Base-by-base conservation (phyloP, 208 protist species). In the Wallacemonas sp. region DNA sequence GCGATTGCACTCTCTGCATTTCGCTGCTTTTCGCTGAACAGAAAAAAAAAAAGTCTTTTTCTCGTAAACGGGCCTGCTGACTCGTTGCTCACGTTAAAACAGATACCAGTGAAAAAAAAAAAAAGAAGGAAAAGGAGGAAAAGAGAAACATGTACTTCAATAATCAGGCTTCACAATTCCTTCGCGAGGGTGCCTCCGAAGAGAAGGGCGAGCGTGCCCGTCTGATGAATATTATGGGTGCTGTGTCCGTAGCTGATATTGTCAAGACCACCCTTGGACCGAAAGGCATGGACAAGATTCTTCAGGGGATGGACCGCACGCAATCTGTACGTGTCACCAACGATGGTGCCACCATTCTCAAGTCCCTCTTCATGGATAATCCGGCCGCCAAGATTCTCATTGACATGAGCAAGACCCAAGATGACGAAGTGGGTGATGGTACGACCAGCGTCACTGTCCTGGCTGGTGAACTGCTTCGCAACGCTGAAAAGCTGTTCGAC, bases 311-410 rank as follows among this genome's bases (percentile, higher is more conserved):
- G 71, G 82, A 90, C 58, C 77, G 83, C 55, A 77, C 67, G 27
- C 87, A 93, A 33, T 82, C 80, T 14, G 87, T 99, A 0, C 87
- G 91, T 22, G 95, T 99, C 27, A 99, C 99, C 11, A 99, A 99
- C 75, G 99, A 99, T 78, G 99, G 99, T 64, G 99, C 99, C 11
- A 99, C 99, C 2, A 99, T 99, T 68, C 84, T 99, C 4, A 99
- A 99, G 77, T 94, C 88, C 11, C 86, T 99, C 24, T 87, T 93
- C 54, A 88, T 99, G 65, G 98, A 99, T 68, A 99, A 99, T 72
- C 97, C 99, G 12, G 98, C 98, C 5, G 98, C 97, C 30, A 99
- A 99, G 66, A 96, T 99, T 74, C 84, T 99, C 42, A 97, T 99
- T 72, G 97, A 99, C 54, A 98, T 99, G 77, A 98, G 96, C 34